Evolutionary conservation across 2,329 filamentous ascomycete species (phyloP).

Genomic region (Falciphora oryzae): DNA sequence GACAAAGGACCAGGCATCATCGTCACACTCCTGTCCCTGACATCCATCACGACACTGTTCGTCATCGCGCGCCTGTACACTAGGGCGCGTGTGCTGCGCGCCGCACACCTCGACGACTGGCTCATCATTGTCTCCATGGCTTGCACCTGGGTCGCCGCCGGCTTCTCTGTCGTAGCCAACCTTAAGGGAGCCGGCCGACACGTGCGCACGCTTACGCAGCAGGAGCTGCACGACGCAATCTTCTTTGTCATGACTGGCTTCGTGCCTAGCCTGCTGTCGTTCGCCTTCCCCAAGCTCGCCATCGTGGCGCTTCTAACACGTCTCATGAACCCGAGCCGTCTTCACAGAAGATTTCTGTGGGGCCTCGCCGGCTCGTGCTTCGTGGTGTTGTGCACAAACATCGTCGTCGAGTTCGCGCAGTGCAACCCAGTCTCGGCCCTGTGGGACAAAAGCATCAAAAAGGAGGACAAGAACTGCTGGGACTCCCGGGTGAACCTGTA

Average conservation of each 20-base stretch:
- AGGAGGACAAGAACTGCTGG: slow-evolving; percentile 26
- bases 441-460: slow-evolving; percentile 30
- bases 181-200: slow-evolving; percentile 4
- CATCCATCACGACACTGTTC: slow-evolving; percentile 23
- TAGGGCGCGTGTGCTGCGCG: slow-evolving; percentile 23
- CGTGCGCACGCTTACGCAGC: background rate
- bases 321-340: slow-evolving; percentile 29
- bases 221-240: slow-evolving; percentile 2
- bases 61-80: slow-evolving; percentile 26
- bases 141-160: slow-evolving; percentile 27
- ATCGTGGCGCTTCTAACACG: slow-evolving; percentile 32
- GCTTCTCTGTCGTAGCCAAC: slow-evolving; percentile 15
- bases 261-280: slow-evolving; percentile 31
- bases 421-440: slow-evolving; percentile 27
- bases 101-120: slow-evolving; percentile 31
- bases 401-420: slow-evolving; percentile 35
- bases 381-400: slow-evolving; percentile 18
- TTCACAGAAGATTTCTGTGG: slow-evolving; percentile 32
- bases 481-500: slow-evolving; percentile 29
- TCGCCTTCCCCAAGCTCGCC: slow-evolving; percentile 35
- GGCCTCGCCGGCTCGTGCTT: slow-evolving; percentile 19
- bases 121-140: slow-evolving; percentile 29
- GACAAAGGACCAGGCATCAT: slow-evolving; percentile 28
- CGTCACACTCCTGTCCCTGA: slow-evolving; percentile 24
- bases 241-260: slow-evolving; percentile 32